phyloP scores from a whole-genome alignment of 495 filamentous ascomycete genomes.

The Penicillium argentinense region DNA sequence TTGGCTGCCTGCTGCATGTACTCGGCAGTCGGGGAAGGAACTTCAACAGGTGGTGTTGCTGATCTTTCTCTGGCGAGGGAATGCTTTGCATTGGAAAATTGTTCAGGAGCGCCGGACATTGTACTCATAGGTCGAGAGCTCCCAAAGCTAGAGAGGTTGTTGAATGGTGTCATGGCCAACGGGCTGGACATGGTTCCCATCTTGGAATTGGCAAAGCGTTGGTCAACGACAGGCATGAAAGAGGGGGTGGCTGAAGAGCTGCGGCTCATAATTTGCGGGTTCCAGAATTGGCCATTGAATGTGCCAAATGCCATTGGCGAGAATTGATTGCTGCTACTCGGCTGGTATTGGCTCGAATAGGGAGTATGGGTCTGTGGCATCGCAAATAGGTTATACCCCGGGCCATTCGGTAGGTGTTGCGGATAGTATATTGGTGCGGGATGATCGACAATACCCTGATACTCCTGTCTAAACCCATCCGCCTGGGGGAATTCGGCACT shows the following conservation, averaged over 20 bases:
- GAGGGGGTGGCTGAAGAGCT: not conserved
- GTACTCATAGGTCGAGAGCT: constrained; percentile 19
- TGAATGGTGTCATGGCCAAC: constrained; percentile 12
- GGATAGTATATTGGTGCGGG: not conserved
- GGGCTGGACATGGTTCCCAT: not conserved
- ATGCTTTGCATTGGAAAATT: not conserved
- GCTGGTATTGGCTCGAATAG: not conserved
- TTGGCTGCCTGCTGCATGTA: constrained; percentile 47
- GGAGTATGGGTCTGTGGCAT: not conserved
- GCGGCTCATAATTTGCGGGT: constrained; percentile 6
- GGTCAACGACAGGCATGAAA: constrained; percentile 11
- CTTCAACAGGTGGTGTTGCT: constrained; percentile 18
- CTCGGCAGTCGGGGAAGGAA: constrained; percentile 32
- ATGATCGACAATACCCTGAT: not conserved
- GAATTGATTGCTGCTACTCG: not conserved
- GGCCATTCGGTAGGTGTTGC: not conserved
- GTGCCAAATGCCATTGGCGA: constrained; percentile 11
- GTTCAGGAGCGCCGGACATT: constrained; percentile 2
- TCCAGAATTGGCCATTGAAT: constrained; percentile 19
- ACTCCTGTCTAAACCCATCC: too few relatives aligned
- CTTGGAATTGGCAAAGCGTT: constrained; percentile 1
- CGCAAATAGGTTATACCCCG: not conserved
- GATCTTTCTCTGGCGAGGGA: constrained; percentile 10
- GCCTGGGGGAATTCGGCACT: not conserved
- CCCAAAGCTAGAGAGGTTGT: constrained; percentile 8